Conservation (phyloP, 768 basidiomycete species). For the Mycena rosella region DNA sequence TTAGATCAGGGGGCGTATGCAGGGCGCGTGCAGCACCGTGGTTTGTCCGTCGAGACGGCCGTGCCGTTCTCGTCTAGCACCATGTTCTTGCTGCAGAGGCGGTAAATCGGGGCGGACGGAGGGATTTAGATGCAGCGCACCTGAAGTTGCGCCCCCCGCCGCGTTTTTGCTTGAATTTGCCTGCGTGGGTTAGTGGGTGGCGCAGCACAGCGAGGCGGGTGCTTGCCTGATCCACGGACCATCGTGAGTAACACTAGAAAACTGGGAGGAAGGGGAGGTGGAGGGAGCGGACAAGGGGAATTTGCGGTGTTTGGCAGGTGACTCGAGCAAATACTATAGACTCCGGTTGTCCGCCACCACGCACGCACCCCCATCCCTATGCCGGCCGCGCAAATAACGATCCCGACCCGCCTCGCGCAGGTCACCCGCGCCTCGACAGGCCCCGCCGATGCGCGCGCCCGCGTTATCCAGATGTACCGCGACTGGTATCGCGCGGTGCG, state of each 20-base stretch:
- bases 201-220: not conserved
- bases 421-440: constrained; percentile 69
- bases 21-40: constrained; percentile 52
- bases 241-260: constrained; percentile 44
- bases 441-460: constrained; percentile 71
- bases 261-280: constrained; percentile 24
- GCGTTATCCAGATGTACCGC: constrained; percentile 86
- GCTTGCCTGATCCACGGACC: constrained; percentile 65
- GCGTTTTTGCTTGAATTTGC: constrained; percentile 88
- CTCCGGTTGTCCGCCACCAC: not conserved
- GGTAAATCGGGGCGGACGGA: constrained; percentile 13
- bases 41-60: constrained; percentile 61
- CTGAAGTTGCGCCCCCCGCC: constrained; percentile 92
- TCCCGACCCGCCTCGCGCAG: constrained; percentile 89
- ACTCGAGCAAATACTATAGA: constrained; percentile 17
- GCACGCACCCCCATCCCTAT: constrained; percentile 41
- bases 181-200: constrained; percentile 46
- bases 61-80: constrained; percentile 68
- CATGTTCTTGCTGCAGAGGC: constrained; percentile 66
- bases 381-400: constrained; percentile 76
- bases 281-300: constrained; percentile 22
- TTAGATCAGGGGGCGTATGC: constrained; percentile 22
- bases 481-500: constrained; percentile 94
- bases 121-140: constrained; percentile 49
- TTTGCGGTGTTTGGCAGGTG: constrained; percentile 24